Evolutionary conservation across 805 yeast genomes (phyloP), one percentile per base, ranked within the genome.

Genomic region (Diddensiella santjacobensis): DNA sequence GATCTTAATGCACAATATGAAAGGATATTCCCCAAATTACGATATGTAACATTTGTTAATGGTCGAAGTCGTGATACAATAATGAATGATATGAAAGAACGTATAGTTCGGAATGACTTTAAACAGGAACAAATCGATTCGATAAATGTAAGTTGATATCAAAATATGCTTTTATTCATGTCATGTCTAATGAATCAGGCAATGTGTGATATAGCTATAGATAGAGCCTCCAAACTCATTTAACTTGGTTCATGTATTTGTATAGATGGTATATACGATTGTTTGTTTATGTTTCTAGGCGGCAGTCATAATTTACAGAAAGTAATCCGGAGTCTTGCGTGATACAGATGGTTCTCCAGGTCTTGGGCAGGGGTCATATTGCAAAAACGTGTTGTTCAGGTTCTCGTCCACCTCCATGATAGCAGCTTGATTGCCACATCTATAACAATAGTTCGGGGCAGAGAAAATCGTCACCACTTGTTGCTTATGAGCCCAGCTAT

Each of bases 261-360:
- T n/a, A n/a, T n/a, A n/a, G n/a, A n/a, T n/a, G n/a, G n/a, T n/a
- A n/a, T n/a, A n/a, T n/a, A n/a, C n/a, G n/a, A n/a, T 31, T n/a
- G n/a, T n/a, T n/a, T n/a, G n/a, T n/a, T n/a, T n/a, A n/a, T n/a
- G n/a, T n/a, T n/a, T n/a, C n/a, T n/a, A n/a, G n/a, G n/a, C n/a
- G n/a, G n/a, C n/a, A n/a, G n/a, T n/a, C 31, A 8, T 26, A 26
- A 26, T 26, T 26, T 52, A 58, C 70, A 89, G 78, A 78, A 91
- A 91, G 69, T 91, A 91, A 70, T 91, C 98, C 11, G 99, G 98
- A 6, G 97, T 90, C 68, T 91, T 89, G 69, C 98, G 81, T 39
- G 95, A 87, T 35, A 90, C 98, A 6, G 96, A 87, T 49, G 99
- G 98, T 72, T 91, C 99, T 51, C 96, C 96, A 11, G 97, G 96